phyloP scores from a whole-genome alignment of 2,329 filamentous ascomycete species.

The Xylariaceae sp. region DNA sequence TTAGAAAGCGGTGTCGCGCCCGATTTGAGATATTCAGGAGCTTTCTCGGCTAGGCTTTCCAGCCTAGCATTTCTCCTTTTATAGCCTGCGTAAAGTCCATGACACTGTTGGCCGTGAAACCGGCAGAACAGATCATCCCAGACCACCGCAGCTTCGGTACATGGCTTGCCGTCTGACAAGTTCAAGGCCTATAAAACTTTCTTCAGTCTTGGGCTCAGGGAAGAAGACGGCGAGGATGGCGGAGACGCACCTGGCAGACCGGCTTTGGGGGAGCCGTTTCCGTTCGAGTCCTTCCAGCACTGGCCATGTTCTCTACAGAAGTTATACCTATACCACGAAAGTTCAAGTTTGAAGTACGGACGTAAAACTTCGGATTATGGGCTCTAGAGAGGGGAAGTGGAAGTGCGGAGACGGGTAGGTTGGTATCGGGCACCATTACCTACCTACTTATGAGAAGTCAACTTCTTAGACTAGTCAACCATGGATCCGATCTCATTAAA shows the following conservation, averaged over 20 bases:
- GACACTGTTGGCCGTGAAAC: conserved; percentile 36
- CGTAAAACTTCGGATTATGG: no score
- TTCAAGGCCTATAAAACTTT: conserved; percentile 11
- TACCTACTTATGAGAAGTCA: no score
- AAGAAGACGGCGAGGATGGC: neutral
- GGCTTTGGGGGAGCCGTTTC: neutral
- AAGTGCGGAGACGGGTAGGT: no score
- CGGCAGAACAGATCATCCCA: conserved; percentile 17
- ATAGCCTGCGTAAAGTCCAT: conserved; percentile 47
- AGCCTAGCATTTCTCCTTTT: conserved; percentile 44
- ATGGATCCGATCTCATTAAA: no score
- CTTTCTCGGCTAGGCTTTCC: conserved; percentile 35
- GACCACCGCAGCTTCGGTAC: conserved; percentile 4
- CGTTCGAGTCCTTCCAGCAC: neutral
- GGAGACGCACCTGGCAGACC: conserved; percentile 15
- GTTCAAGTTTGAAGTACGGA: no score
- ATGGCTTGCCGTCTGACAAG: conserved; percentile 13
- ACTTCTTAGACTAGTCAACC: no score
- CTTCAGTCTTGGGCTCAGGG: neutral
- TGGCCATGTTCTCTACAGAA: neutral
- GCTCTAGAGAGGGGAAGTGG: no score
- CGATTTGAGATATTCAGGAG: conserved; percentile 37
- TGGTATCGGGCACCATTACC: no score
- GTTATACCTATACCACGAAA: no score
- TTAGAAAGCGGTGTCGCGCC: conserved; percentile 37